Evolutionary conservation across 371 early-diverging fungal genomes (phyloP).

Genomic region (Apophysomyces ossiformis): DNA sequence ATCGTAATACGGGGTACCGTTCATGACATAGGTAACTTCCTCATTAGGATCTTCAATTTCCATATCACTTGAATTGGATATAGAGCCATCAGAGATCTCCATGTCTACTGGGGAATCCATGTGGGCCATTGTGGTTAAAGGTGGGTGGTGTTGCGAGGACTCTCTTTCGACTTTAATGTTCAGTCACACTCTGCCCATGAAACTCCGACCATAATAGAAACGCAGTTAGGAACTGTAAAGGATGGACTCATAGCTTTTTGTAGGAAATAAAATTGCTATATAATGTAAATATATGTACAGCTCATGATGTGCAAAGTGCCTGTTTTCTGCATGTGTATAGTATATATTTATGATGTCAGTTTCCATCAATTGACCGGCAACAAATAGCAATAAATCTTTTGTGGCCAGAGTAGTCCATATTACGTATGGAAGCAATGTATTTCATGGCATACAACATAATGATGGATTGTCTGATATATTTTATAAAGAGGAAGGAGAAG

Average conservation of each 20-base stretch:
- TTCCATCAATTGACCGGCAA: no score
- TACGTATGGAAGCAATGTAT: no score
- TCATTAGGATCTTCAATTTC: conserved; percentile 10
- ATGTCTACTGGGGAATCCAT: conserved; percentile 20
- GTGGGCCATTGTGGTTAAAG: conserved; percentile 1
- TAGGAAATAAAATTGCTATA: background rate
- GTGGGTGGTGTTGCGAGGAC: background rate
- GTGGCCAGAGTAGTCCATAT: no score
- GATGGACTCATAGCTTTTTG: background rate
- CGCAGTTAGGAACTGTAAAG: no score
- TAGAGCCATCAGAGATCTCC: conserved; percentile 28
- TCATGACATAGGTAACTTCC: background rate
- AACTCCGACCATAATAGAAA: background rate
- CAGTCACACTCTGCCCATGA: background rate
- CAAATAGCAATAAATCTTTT: no score
- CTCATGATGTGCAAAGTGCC: no score
- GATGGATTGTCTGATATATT: no score
- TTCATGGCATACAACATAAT: no score
- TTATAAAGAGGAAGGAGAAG: no score
- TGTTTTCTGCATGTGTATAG: no score
- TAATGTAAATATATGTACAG: no score
- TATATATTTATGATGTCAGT: no score
- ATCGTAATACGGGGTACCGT: background rate
- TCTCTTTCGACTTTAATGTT: background rate
- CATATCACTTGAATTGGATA: conserved; percentile 17